A percentile compares a stretch with the other conserved stretches of the same genome.
These are phyloP conservation scores for Cynanchum wilfordii DNA, from an alignment of 257 asterid genomes.

Conservation along the genomic window DNA sequence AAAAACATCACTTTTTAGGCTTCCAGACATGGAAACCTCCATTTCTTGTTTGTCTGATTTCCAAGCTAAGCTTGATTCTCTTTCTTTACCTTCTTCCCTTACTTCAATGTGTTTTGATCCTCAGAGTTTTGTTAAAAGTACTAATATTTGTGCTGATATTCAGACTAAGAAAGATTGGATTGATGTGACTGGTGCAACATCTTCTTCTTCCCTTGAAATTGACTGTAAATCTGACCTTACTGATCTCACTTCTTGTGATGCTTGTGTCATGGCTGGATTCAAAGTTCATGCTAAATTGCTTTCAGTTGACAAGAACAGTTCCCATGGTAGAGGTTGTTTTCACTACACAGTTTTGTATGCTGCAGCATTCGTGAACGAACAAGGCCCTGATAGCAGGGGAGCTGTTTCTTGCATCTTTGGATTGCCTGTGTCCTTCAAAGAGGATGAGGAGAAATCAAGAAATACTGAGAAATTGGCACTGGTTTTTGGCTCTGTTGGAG, in stretches of 20 bases:
- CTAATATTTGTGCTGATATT: conserved; percentile 44
- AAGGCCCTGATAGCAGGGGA: conserved; percentile 50
- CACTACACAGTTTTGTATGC: conserved; percentile 50
- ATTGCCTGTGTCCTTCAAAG: conserved; percentile 28
- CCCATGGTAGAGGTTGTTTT: conserved; percentile 49
- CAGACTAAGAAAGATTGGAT: conserved; percentile 44
- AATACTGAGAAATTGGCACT: conserved; percentile 13
- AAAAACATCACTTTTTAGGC: conserved; percentile 40
- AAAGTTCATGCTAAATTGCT: conserved; percentile 41
- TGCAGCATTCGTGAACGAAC: conserved; percentile 44
- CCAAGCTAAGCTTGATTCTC: conserved; percentile 36
- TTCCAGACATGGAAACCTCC: conserved; percentile 38
- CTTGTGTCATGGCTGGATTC: conserved; percentile 52
- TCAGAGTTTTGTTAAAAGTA: conserved; percentile 34
- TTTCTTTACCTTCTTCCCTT: conserved; percentile 30
- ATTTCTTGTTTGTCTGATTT: conserved; percentile 47
- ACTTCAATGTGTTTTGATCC: conserved; percentile 40
- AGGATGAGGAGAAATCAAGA: conserved; percentile 6
- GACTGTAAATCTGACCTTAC: conserved; percentile 35
- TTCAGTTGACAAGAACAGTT: conserved; percentile 29
- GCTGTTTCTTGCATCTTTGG: conserved; percentile 54
- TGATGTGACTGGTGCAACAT: conserved; percentile 19
- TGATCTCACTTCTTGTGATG: conserved; percentile 39
- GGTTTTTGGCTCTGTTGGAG: conserved; percentile 32
- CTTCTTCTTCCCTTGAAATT: conserved; percentile 32